phyloP scores from a whole-genome alignment of 305 asterid species.

The Rubia tinctorum region DNA sequence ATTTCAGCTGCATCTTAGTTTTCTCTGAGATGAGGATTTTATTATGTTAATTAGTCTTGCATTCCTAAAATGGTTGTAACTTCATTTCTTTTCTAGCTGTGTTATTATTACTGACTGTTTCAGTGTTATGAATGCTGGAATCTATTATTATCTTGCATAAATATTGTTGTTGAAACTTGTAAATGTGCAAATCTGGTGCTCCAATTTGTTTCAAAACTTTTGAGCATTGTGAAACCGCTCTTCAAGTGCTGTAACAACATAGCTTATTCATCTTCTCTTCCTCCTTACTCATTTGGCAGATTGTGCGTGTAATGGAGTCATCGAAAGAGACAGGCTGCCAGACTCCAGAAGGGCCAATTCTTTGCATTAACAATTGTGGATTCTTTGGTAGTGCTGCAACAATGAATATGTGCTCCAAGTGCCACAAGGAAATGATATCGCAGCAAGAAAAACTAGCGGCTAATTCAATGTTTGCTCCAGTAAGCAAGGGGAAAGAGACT shows the following conservation, averaged over 20 bases:
- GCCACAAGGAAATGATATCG: slow-evolving; percentile 50
- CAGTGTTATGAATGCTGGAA: neutral
- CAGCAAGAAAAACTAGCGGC: slow-evolving; percentile 51
- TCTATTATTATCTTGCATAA: neutral
- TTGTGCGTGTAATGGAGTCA: slow-evolving; percentile 45
- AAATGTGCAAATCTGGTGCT: neutral
- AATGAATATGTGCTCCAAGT: slow-evolving; percentile 70
- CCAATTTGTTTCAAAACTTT: neutral
- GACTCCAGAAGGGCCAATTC: slow-evolving; percentile 50
- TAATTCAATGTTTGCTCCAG: slow-evolving; percentile 43
- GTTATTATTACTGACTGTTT: neutral
- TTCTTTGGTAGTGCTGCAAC: slow-evolving; percentile 65
- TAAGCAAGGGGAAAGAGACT: slow-evolving; percentile 26
- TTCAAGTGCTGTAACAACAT: neutral
- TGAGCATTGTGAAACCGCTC: neutral
- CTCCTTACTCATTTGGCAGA: slow-evolving; percentile 18
- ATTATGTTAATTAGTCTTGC: neutral
- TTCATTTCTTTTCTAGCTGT: neutral
- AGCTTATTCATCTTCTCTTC: neutral
- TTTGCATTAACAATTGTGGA: slow-evolving; percentile 62
- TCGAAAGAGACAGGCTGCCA: slow-evolving; percentile 56
- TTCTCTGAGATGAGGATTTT: neutral
- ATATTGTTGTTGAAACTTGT: neutral
- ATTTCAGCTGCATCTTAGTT: neutral
- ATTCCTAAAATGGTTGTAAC: neutral